Conservation (phyloP, 331 rosid genomes). For the Quercus lobata region DNA sequence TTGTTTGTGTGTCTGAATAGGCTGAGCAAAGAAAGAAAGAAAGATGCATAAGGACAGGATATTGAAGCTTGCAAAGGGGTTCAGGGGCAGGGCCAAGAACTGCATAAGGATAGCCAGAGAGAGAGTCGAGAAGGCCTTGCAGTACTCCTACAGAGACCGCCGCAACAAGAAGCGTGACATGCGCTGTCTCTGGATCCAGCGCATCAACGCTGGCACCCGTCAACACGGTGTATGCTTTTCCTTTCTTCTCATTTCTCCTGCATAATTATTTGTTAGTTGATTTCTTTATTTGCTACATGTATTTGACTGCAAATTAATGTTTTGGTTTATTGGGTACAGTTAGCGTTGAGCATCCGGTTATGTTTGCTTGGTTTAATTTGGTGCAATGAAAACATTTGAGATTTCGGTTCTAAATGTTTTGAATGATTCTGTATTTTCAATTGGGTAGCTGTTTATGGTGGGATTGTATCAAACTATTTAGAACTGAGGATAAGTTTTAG, state of each 20-base stretch:
- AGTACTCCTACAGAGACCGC: conserved; percentile 93
- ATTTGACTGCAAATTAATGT: no score
- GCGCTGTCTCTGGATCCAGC: conserved; percentile 94
- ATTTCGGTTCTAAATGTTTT: no score
- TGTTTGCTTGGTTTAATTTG: no score
- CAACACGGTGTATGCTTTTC: conserved; percentile 63
- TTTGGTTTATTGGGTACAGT: no score
- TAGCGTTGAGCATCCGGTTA: no score
- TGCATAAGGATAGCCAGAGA: conserved; percentile 96
- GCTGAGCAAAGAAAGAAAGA: conserved; percentile 6
- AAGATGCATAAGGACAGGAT: conserved; percentile 82
- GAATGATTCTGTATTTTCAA: no score
- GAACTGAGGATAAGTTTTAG: no score
- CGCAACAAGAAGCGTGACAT: conserved; percentile 93
- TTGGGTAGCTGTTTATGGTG: no score
- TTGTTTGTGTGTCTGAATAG: neutral
- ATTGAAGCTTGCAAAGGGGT: conserved; percentile 93
- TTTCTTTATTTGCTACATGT: no score
- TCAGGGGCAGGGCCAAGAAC: conserved; percentile 95
- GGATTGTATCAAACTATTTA: no score
- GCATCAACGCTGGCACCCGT: conserved; percentile 96
- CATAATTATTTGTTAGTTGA: neutral
- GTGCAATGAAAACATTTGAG: no score
- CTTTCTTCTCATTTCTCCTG: neutral
- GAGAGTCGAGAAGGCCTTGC: conserved; percentile 98